Base-by-base conservation (phyloP, 805 yeast genomes). In the Metschnikowia lunata region DNA sequence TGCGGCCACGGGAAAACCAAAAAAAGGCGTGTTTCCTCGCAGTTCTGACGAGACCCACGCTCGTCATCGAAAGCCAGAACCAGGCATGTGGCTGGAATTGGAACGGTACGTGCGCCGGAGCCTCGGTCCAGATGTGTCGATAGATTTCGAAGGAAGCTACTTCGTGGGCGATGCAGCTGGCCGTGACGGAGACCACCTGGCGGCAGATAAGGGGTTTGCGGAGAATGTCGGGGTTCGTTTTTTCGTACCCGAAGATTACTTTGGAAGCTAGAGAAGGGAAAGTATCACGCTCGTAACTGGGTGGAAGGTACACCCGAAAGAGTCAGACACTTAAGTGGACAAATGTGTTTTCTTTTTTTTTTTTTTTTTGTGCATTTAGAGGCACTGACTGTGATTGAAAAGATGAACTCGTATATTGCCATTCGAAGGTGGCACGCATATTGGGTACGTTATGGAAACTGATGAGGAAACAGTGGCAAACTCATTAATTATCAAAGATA, bases 81-180 rank as follows among this genome's bases (percentile, higher is more conserved):
- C 56, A 1, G 97, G 96, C 0, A 85, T 90, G 95, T 85, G 86
- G 82, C 61, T 72, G 0, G 75, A 71, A 39, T 67, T 85, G 30
- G 47, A 55, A 7, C 54, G 60, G 12, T 82, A 76, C 52, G 47
- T 79, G 46, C 55, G 12, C 38, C 48, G 34, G 33, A 43, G 42
- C 14, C 48, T 26, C 40, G 55, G 58, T 2, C 49, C 51, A 0
- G 55, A 56, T 3, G 36, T 29, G 10, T 45, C 46, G 8, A 52
- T 81, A 2, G 81, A 80, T 53, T 39, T 59, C 39, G 64, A 58
- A 0, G 51, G 62, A 8, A 77, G 87, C 40, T 70, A 82, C 42
- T 93, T 66, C 61, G 90, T 89, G n/a, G 99, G 99, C 6, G 99
- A 91, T 67, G 98, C 98, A 0, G 98, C 97, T 7, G 99, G 98